Evolutionary conservation across 495 filamentous ascomycete species (phyloP).

Genomic region (Aspergillus sparsus): DNA sequence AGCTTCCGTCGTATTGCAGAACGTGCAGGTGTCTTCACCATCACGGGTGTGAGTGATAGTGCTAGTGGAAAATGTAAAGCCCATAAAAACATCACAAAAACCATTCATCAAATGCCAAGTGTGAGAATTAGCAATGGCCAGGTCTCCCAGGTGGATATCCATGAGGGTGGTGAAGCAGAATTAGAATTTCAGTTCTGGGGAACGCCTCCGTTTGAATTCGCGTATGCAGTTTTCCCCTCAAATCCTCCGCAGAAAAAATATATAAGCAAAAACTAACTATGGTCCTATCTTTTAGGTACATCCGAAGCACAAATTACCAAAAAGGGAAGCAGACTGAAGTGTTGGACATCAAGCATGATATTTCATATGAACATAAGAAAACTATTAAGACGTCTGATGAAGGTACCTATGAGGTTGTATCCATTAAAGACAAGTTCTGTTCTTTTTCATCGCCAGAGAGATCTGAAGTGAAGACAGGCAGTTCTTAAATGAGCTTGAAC

Average conservation of each 20-base stretch:
- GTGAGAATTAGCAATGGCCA: slow-evolving; percentile 83
- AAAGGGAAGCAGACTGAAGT: slow-evolving; percentile 76
- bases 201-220: slow-evolving; percentile 96
- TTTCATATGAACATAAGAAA: slow-evolving; percentile 76
- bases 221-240: slow-evolving; percentile 46
- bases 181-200: slow-evolving; percentile 93
- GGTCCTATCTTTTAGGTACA: slow-evolving; percentile 58
- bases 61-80: slow-evolving; percentile 77
- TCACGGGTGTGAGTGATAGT: slow-evolving; percentile 80
- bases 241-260: neutral
- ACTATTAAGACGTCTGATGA: slow-evolving; percentile 82
- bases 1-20: slow-evolving; percentile 91
- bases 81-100: slow-evolving; percentile 69
- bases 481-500: slow-evolving; percentile 25
- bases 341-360: slow-evolving; percentile 84
- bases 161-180: slow-evolving; percentile 90
- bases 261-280: slow-evolving; percentile 4
- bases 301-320: slow-evolving; percentile 77
- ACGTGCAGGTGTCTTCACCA: slow-evolving; percentile 80
- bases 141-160: slow-evolving; percentile 81
- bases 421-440: slow-evolving; percentile 90
- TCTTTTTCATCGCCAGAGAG: slow-evolving; percentile 65
- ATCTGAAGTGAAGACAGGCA: slow-evolving; percentile 36
- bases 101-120: slow-evolving; percentile 87
- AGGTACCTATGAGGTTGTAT: slow-evolving; percentile 94